Conservation (phyloP, 345 rosid genomes). For the Streptanthus diversifolius region DNA sequence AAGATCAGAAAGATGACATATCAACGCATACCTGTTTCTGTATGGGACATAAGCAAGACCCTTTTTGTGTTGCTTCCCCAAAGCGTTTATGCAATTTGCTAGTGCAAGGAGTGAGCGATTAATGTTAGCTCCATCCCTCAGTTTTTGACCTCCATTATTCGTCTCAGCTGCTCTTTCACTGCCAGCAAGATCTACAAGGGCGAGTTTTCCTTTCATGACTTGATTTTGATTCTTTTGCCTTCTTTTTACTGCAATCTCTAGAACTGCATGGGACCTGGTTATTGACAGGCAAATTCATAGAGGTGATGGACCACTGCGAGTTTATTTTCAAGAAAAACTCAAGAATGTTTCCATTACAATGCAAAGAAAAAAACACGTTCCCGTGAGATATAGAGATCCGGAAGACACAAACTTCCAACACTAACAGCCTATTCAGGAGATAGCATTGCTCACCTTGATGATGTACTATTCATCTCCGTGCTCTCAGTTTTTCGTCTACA, state of each 20-base stretch:
- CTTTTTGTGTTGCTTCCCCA: constrained; percentile 92
- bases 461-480: constrained; percentile 86
- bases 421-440: neutral
- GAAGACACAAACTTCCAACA: neutral
- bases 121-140: constrained; percentile 94
- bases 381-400: neutral
- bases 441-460: constrained; percentile 61
- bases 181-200: constrained; percentile 99
- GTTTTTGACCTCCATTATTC: constrained; percentile 83
- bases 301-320: neutral
- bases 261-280: constrained; percentile 84
- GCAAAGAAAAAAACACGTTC: neutral
- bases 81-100: constrained; percentile 93
- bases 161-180: constrained; percentile 98
- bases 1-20: constrained; percentile 6
- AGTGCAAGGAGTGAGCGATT: constrained; percentile 90
- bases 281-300: constrained; percentile 12
- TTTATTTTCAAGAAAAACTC: neutral
- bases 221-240: constrained; percentile 74
- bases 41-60: constrained; percentile 99
- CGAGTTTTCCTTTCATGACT: constrained; percentile 81
- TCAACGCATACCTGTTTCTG: constrained; percentile 64
- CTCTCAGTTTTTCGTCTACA: constrained; percentile 91
- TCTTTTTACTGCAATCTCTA: constrained; percentile 84
- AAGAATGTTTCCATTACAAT: neutral